Base-by-base conservation (phyloP, 106 monocot species). In the Dactylorhiza incarnata region DNA sequence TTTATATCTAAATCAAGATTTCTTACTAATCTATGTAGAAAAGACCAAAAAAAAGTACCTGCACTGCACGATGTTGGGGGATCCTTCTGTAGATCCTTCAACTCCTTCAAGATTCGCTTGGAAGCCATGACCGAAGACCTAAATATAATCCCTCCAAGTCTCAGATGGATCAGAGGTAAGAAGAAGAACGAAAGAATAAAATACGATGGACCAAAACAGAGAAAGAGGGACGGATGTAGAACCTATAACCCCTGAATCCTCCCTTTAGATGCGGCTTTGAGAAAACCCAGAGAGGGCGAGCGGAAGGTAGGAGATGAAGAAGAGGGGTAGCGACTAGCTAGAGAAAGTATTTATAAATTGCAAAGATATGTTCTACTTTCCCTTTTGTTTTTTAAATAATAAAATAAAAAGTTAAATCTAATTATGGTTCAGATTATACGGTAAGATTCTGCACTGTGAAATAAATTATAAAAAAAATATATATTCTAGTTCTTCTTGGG, bases 71-170 rank as follows among this genome's bases (percentile, higher is more conserved):
- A 72, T 72, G 72, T 72, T 49, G 72, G 72, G 23, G 72, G 72
- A 72, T 72, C 72, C 72, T 72, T 72, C 72, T 72, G 72, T 49
- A 72, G 72, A 72, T 72, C 72, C 72, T 72, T 72, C 49, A 72
- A 72, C 12, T 72, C 72, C 72, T 72, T 72, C 72, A 72, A 48
- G 49, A 72, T 72, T 44, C 72, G 49, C 49, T 72, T 72, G 47
- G 72, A 72, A 22, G 72, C 72, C 72, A 72, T 72, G 72, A 48
- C 48, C 47, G 72, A 72, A 22, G 72, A 72, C 72, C 72, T 72
- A 72, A 10, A 22, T 45, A 45, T 24, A 72, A 22, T 22, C 72
- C 49, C 72, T 45, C 69, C 9, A 72, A 72, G 22, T 22, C 11
- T 72, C 72, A 72, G 49, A 72, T 72, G 48, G 49, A 16, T 49